Conservation (phyloP, 2,329 filamentous ascomycete genomes). For the Annulohypoxylon truncatum region DNA sequence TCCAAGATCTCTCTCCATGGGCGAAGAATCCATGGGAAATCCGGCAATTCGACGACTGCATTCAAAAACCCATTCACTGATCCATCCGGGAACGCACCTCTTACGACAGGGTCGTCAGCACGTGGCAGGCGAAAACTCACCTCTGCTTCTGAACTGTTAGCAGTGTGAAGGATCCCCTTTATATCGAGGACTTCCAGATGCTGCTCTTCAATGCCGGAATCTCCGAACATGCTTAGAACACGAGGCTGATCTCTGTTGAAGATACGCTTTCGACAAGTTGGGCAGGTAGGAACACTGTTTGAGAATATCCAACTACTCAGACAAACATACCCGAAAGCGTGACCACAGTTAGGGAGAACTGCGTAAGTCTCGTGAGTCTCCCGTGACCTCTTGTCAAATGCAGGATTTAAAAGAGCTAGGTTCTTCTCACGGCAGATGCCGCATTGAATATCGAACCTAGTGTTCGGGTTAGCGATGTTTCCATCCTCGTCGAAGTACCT, state of each 20-base stretch:
- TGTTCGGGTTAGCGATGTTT: neutral
- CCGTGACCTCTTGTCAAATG: slow-evolving; percentile 6
- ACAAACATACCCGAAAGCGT: slow-evolving; percentile 38
- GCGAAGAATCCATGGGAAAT: too few relatives aligned
- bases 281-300: neutral
- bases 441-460: slow-evolving; percentile 19
- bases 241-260: neutral
- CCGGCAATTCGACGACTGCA: too few relatives aligned
- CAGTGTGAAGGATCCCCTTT: neutral
- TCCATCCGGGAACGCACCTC: too few relatives aligned
- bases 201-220: slow-evolving; percentile 10
- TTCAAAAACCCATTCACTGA: too few relatives aligned
- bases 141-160: neutral
- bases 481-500: slow-evolving; percentile 29
- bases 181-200: slow-evolving; percentile 9
- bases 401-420: slow-evolving; percentile 18
- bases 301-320: slow-evolving; percentile 3
- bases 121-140: too few relatives aligned
- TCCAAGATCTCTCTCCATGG: too few relatives aligned
- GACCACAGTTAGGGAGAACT: slow-evolving; percentile 34
- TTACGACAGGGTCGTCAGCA: too few relatives aligned
- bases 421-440: slow-evolving; percentile 16
- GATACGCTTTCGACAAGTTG: slow-evolving; percentile 10
- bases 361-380: slow-evolving; percentile 21
- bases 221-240: slow-evolving; percentile 7